Evolutionary conservation across 208 protist genomes (phyloP).

Genomic region (Trypanosomatidae sp.): DNA sequence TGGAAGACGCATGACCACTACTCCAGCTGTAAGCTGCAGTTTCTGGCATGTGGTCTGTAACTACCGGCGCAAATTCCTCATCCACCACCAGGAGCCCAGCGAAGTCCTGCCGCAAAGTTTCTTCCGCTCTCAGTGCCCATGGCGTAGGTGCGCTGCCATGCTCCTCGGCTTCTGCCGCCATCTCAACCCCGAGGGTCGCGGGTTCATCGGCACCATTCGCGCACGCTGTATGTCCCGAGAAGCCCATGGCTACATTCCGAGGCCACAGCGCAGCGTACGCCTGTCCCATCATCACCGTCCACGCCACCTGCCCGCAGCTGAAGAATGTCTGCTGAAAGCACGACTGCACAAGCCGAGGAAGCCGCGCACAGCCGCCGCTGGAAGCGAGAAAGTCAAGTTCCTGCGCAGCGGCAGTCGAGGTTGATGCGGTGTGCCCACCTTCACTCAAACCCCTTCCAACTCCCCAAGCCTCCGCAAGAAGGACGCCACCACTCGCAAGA

Average conservation of each 20-base stretch:
- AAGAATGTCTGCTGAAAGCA: constrained; percentile 52
- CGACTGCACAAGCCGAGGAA: constrained; percentile 50
- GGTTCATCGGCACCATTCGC: background rate
- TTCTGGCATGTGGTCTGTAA: background rate
- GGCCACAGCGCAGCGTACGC: constrained; percentile 30
- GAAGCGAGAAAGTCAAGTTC: background rate
- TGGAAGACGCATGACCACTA: background rate
- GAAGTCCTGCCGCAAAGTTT: background rate
- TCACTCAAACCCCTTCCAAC: constrained; percentile 2
- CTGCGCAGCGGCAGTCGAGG: background rate
- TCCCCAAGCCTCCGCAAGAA: constrained; percentile 40
- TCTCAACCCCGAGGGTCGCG: background rate
- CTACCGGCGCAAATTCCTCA: background rate
- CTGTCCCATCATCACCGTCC: constrained; percentile 64
- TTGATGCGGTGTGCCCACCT: background rate
- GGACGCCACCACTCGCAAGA: constrained; percentile 33
- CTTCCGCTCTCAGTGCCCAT: background rate
- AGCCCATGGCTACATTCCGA: background rate
- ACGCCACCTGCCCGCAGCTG: constrained; percentile 50
- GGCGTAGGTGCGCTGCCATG: background rate
- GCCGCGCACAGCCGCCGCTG: constrained; percentile 38
- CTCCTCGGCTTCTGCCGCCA: background rate
- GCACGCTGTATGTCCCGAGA: background rate
- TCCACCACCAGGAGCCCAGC: background rate
- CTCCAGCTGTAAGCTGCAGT: background rate